Base-by-base conservation (phyloP, 768 basidiomycete species). In the Mycena alexandri region DNA sequence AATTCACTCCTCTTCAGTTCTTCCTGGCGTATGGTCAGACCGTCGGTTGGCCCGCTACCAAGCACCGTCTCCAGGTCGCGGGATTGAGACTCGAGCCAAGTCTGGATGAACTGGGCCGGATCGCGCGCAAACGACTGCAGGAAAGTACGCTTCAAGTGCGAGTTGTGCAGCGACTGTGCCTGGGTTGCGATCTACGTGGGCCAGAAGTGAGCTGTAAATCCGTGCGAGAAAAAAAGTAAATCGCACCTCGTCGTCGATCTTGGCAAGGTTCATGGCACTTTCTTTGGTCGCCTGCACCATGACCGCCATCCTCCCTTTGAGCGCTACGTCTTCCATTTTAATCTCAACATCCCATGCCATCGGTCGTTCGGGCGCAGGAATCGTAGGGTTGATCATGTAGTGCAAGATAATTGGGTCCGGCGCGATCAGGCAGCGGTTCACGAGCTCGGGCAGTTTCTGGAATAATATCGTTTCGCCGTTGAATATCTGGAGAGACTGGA, bases 71-170 rank as follows among this genome's bases (percentile, higher is more conserved):
- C 94, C 48, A 98, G 78, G 79, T 98, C 96, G 16, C 94, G 86
- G 52, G 95, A 93, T 77, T 98, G 96, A 2, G 93, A 95, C 72
- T 93, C 92, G 19, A 98, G 77, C 95, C 95, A 98, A 3, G 89
- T 92, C 74, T 96, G 92, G 62, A 96, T 92, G 76, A 98, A 93
- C 69, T 85, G 83, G 8, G 89, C 83, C 10, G 96, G 94, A 54
- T 95, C 88, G 0, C 86, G 81, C 14, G 94, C 89, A 75, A 98
- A 98, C 2, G 89, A 88, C 68, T 89, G 86, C 47, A 98, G 80
- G 79, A 98, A 98, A 10, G 93, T 91, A 24, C 90, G 86, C 78
- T 96, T 97, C 70, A 94, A 84, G 73, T 94, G 91, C 1, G 95
- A 87, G 73, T 95, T 95, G 71, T 95, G 91, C 53, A 97, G 82